These are phyloP conservation scores for Pharnaceum exiguum DNA, from an alignment of 148 eudicot species.

Conservation along the genomic window DNA sequence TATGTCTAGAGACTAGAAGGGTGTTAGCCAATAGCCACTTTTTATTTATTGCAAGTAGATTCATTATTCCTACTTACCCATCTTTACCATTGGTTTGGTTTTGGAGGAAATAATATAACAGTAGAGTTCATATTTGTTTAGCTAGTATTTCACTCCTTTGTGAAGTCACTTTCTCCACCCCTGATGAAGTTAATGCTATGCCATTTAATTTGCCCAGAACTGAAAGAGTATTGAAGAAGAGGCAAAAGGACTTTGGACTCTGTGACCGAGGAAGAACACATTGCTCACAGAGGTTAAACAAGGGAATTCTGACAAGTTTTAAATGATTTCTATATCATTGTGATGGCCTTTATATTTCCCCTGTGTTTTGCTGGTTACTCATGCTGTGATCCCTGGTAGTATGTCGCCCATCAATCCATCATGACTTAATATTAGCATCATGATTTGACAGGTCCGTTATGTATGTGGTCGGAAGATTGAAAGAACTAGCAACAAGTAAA, in stretches of 20 bases:
- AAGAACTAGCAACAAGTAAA: not conserved
- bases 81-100: too few species aligned
- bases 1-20: too few species aligned
- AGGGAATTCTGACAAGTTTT: constrained; percentile 5
- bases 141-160: constrained; percentile 1
- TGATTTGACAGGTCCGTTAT: constrained; percentile 11
- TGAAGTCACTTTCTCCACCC: constrained; percentile 16
- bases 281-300: not conserved
- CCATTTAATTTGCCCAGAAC: constrained; percentile 21
- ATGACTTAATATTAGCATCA: constrained; percentile 10
- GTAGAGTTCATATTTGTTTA: not conserved
- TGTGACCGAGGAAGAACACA: constrained; percentile 10
- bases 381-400: constrained; percentile 15
- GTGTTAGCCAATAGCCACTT: too few species aligned
- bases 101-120: too few species aligned
- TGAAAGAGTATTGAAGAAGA: constrained; percentile 8
- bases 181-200: constrained; percentile 22
- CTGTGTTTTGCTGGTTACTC: constrained; percentile 4
- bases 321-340: constrained; percentile 30
- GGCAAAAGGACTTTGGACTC: constrained; percentile 6
- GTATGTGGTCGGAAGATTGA: not conserved
- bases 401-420: constrained; percentile 4
- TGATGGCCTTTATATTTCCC: not conserved
- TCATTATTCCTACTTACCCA: too few species aligned
- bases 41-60: too few species aligned